phyloP scores from a whole-genome alignment of 495 filamentous ascomycete species.

The Terfezia claveryi region DNA sequence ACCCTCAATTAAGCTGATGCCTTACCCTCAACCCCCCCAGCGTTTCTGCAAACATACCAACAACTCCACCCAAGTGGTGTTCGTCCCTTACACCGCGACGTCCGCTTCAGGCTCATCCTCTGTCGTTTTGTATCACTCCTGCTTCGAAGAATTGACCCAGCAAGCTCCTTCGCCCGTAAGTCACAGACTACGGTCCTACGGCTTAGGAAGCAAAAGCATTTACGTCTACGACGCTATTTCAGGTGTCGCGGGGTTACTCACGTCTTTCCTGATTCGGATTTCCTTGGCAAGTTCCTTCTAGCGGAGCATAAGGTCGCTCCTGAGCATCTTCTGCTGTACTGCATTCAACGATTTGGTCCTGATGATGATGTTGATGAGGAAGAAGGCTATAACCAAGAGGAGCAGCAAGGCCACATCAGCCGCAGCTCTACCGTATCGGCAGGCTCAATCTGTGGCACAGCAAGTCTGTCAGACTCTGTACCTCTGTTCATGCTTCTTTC shows the following conservation, averaged over 20 bases:
- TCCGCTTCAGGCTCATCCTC: not conserved
- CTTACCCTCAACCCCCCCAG: not conserved
- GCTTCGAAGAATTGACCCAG: not conserved
- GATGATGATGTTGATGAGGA: not conserved
- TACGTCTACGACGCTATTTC: not conserved
- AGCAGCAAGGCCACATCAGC: not conserved
- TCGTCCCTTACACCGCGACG: not conserved
- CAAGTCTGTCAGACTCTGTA: not conserved
- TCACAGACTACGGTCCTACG: not conserved
- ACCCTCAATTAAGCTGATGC: not conserved
- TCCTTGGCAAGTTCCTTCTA: not conserved
- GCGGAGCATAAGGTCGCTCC: not conserved
- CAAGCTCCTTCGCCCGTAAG: not conserved
- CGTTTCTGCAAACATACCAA: not conserved
- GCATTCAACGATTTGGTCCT: not conserved
- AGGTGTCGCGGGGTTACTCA: not conserved
- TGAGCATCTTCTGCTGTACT: not conserved
- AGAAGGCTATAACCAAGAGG: not conserved
- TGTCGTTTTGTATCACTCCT: not conserved
- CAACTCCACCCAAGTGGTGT: not conserved
- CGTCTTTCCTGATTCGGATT: not conserved
- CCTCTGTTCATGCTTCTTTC: not conserved
- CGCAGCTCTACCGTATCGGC: not conserved
- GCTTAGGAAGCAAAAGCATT: not conserved
- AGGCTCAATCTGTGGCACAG: not conserved